Percentiles rank a stretch among this genome's conserved stretches.
Evolutionary conservation across 1,284 basidiomycete genomes (phyloP).

Genomic region (Austroboletus rostrupii): DNA sequence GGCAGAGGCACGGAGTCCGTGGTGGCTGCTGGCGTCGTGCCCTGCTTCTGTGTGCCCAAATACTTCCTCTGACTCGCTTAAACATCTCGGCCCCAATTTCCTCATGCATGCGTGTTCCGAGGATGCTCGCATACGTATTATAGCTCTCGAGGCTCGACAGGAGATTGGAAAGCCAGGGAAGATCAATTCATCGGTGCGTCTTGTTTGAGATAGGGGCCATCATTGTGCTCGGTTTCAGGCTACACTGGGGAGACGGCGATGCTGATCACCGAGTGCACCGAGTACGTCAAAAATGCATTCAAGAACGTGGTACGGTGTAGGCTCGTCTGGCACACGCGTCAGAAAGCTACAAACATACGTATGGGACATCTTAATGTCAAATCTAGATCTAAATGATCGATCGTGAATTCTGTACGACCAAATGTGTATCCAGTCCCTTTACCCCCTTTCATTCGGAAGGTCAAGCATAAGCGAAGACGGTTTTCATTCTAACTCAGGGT

Average conservation of each 20-base stretch:
- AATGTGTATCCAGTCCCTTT: too few species aligned
- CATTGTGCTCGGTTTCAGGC: conserved; percentile 35
- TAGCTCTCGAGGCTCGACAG: conserved; percentile 65
- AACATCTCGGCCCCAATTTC: conserved; percentile 76
- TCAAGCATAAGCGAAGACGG: too few species aligned
- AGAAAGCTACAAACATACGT: neutral
- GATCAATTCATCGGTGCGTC: conserved; percentile 63
- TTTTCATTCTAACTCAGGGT: too few species aligned
- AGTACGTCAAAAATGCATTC: conserved; percentile 74
- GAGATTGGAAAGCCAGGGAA: conserved; percentile 80
- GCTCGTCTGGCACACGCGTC: neutral
- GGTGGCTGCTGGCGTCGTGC: conserved; percentile 12
- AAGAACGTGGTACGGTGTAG: conserved; percentile 64
- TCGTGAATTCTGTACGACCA: too few species aligned
- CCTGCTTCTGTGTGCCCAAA: conserved; percentile 19
- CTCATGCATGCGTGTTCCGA: conserved; percentile 87
- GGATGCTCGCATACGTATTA: conserved; percentile 59
- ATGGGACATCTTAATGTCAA: neutral
- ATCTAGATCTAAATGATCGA: too few species aligned
- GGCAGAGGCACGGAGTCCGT: conserved; percentile 3
- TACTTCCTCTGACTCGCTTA: conserved; percentile 48
- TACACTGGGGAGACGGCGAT: conserved; percentile 74
- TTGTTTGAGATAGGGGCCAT: neutral
- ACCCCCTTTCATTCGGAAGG: too few species aligned
- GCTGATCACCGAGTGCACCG: conserved; percentile 81